Evolutionary conservation across 768 basidiomycete genomes (phyloP), one percentile per base, ranked within the genome.

Genomic region (Mycena metata): DNA sequence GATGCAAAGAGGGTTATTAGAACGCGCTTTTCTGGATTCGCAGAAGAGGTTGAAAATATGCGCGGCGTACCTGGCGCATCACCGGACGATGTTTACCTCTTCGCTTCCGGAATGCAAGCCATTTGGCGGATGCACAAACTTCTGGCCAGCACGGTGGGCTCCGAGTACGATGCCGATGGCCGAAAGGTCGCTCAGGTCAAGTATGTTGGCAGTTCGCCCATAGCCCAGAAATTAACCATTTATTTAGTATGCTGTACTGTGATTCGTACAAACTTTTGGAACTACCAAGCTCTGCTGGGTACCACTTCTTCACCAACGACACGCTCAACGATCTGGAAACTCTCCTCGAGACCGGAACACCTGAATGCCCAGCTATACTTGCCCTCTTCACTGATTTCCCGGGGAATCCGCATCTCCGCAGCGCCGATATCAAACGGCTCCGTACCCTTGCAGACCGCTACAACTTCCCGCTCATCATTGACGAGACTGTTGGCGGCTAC

Each of bases 401-500:
- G 0, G 83, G 83, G 1, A 88, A 88, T 73, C 87, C 87, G 3
- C 79, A 87, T n/a, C 77, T 88, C 7, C 77, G 83, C 16, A 81
- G 82, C 49, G 81, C 84, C 6, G 81, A 86, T 64, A 76, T 88
- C 9, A 71, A 69, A 19, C 67, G 74, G 23, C 74, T 88, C 30
- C 72, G 85, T 39, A 71, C 78, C 55, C 77, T 88, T 8, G 85
- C 86, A 7, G 82, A 88, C 67, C 67, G 81, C 66, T 83, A 82
- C 61, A 82, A 81, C 1, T 86, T 87, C 73, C 74, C 83, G 43
- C 80, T 88, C 52, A 81, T 88, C 21, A 80, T 87, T 36, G 86
- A 88, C 71, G 86, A 88, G 78, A 87, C 86, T 16, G 80, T 87
- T 16, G 86, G 84, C 2, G 85, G 84, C 69, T 86, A 86, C 70